Base-by-base conservation (phyloP, 768 basidiomycete genomes). In the Naganishia vaughanmartiniae region DNA sequence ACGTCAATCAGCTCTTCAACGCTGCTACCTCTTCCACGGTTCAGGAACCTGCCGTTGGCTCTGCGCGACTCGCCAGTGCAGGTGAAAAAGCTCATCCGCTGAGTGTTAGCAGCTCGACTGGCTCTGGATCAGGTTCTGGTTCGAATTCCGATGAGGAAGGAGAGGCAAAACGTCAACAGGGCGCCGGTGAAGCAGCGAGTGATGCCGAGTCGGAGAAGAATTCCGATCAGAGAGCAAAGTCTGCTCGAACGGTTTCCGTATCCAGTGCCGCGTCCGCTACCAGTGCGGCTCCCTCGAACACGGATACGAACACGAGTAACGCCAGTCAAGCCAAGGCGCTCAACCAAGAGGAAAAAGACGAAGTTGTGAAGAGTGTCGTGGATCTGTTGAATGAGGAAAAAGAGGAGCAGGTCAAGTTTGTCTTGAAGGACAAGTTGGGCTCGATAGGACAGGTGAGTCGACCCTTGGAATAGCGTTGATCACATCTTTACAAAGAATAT, bases 361-460 rank as follows among this genome's bases (percentile, higher is more conserved):
- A 84, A 42, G 81, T 93, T 11, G 86, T 94, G n/a, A 86, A 84
- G 76, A 84, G 84, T 76, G 89, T 94, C 4, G 89, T 90, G 30
- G 82, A 83, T 2, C 82, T 91, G 65, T 86, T 96, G 46, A 87
- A 86, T 34, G 87, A 88, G 65, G 93, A 97, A 81, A 87, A 89
- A 70, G 93, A 93, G 81, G 93, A 95, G 67, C 87, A 88, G 57
- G 87, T 95, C 76, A 93, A 94, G 82, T 75, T 79, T 0, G 76
- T 92, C 42, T 85, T 96, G 70, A 90, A 87, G 81, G 84, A 85
- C 42, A 87, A 85, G 31, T 91, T 88, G 79, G 86, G 85, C 0
- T 85, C 73, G 31, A 68, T 82, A 14, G 78, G 71, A 51, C 78
- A 81, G 73, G 80, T 81, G 66, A 75, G 80, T 74, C 89, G 72